A percentile compares a stretch with the other conserved stretches of the same genome.
These are phyloP conservation scores for Populus tomentosa DNA, from an alignment of 441 rosid genomes.

Conservation along the genomic window DNA sequence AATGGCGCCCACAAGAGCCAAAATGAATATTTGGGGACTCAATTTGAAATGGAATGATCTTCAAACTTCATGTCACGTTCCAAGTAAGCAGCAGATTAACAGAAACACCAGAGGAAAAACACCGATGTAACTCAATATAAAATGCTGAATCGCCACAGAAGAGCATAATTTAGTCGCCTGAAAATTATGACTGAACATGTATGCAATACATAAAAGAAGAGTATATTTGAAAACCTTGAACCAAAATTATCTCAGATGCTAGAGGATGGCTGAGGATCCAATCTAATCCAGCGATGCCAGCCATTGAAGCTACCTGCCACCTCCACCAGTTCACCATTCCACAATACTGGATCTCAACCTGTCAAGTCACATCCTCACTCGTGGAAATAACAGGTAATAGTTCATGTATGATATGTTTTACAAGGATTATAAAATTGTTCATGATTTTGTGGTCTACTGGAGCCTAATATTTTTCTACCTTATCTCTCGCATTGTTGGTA, in stretches of 20 bases:
- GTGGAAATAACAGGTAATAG: neutral
- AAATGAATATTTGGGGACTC: neutral
- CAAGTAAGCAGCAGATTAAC: neutral
- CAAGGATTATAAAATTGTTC: neutral
- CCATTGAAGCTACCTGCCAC: conserved; percentile 91
- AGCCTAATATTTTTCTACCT: neutral
- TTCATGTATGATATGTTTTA: neutral
- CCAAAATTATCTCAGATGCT: conserved; percentile 26
- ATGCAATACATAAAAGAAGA: neutral
- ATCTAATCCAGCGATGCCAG: conserved; percentile 70
- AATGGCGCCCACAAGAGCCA: too few relatives aligned
- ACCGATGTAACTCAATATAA: neutral
- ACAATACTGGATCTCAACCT: conserved; percentile 66
- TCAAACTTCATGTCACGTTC: neutral
- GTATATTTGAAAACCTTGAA: conserved; percentile 36
- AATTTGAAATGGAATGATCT: neutral
- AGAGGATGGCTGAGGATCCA: conserved; percentile 63
- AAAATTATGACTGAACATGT: neutral
- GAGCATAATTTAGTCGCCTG: neutral
- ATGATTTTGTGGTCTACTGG: neutral
- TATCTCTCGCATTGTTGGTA: neutral
- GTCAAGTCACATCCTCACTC: conserved; percentile 8
- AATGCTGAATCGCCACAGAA: neutral
- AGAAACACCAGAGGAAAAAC: neutral
- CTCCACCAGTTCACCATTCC: conserved; percentile 89